phyloP scores from a whole-genome alignment of 2,329 filamentous ascomycete species.

The Chrysoporthe deuterocubensis region DNA sequence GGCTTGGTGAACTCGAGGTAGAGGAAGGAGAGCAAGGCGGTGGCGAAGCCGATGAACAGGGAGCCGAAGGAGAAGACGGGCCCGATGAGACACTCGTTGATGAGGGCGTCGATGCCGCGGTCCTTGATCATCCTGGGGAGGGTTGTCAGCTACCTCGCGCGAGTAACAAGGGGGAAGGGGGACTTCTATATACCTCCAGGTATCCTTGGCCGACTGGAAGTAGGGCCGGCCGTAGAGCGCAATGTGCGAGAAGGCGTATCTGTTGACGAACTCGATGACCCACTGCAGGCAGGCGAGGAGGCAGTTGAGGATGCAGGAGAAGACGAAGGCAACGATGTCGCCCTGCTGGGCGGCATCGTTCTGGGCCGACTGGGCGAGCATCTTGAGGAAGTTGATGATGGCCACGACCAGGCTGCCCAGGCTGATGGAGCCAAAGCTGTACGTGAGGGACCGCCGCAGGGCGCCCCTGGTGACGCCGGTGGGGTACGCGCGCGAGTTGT shows the following conservation, averaged over 20 bases:
- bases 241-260: slow-evolving; percentile 91
- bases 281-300: slow-evolving; percentile 80
- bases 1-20: slow-evolving; percentile 85
- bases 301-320: slow-evolving; percentile 78
- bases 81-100: slow-evolving; percentile 85
- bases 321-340: slow-evolving; percentile 66
- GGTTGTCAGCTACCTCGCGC: slow-evolving; percentile 7
- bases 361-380: slow-evolving; percentile 79
- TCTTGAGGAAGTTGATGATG: slow-evolving; percentile 82
- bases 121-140: slow-evolving; percentile 75
- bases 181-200: slow-evolving; percentile 65
- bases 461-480: slow-evolving; percentile 82
- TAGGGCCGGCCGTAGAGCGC: slow-evolving; percentile 91
- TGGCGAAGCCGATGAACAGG: slow-evolving; percentile 82
- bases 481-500: slow-evolving; percentile 72
- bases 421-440: slow-evolving; percentile 90
- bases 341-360: slow-evolving; percentile 67
- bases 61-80: slow-evolving; percentile 77
- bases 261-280: slow-evolving; percentile 86
- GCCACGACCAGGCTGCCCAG: slow-evolving; percentile 85
- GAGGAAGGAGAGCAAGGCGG: slow-evolving; percentile 81
- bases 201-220: slow-evolving; percentile 83
- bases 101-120: slow-evolving; percentile 85
- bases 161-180: neutral
- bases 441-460: slow-evolving; percentile 79